These are phyloP conservation scores for Pichia sp. DNA, from an alignment of 1,139 yeast genomes.

Conservation along the genomic window DNA sequence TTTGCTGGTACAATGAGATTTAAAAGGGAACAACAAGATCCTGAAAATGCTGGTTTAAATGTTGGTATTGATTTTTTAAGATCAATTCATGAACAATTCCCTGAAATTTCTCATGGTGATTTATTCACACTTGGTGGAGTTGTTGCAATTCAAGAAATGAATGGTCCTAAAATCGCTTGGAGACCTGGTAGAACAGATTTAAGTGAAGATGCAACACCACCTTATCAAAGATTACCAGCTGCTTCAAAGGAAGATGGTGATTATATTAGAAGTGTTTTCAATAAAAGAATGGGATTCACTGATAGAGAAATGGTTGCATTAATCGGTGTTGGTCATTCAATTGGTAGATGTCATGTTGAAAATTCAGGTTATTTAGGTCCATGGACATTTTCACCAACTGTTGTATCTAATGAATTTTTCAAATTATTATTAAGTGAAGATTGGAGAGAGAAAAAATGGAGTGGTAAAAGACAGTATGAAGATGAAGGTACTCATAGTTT, in stretches of 20 bases:
- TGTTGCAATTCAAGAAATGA: constrained; percentile 74
- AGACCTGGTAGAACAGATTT: constrained; percentile 71
- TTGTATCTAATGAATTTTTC: constrained; percentile 78
- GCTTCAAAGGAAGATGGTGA: constrained; percentile 57
- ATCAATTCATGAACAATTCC: constrained; percentile 52
- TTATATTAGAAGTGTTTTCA: constrained; percentile 62
- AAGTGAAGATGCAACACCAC: constrained; percentile 43
- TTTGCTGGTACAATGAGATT: constrained; percentile 79
- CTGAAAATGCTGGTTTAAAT: constrained; percentile 68
- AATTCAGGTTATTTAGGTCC: constrained; percentile 84
- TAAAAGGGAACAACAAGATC: constrained; percentile 57
- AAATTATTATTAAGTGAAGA: constrained; percentile 61
- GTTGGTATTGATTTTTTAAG: constrained; percentile 59
- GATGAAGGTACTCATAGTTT: constrained; percentile 61
- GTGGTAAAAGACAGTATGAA: constrained; percentile 69
- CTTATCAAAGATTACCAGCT: constrained; percentile 75
- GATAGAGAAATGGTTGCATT: constrained; percentile 83
- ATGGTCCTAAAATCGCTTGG: constrained; percentile 85
- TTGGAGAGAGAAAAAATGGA: constrained; percentile 75
- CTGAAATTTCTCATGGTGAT: constrained; percentile 83
- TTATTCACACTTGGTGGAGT: constrained; percentile 86
- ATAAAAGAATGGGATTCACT: constrained; percentile 61
- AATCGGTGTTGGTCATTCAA: constrained; percentile 74
- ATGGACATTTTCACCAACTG: constrained; percentile 87
- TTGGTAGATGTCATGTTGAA: constrained; percentile 66